Base-by-base conservation (phyloP, 2,329 filamentous ascomycete genomes). In the Lachnellula subtilissima region DNA sequence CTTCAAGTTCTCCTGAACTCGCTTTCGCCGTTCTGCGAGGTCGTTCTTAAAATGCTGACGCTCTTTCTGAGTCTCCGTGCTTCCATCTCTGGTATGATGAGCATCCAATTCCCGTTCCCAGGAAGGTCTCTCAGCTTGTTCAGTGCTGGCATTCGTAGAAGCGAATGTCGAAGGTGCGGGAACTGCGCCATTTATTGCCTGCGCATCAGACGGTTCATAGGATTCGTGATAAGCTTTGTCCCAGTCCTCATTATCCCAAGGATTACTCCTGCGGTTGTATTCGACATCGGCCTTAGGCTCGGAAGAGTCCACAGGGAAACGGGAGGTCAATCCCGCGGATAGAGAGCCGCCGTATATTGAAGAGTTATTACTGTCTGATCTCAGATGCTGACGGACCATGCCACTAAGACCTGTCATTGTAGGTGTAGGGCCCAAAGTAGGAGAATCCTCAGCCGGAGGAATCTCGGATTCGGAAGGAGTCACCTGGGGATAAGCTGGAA, bases 371-470 rank as follows among this genome's bases (percentile, higher is more conserved):
- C 93, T 97, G 61, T 87, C 84, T 36, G 84, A 84, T 50, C 94
- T 85, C 42, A 97, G 75, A 75, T 97, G 94, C 59, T 92, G 87
- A 35, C 88, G 84, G 47, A 96, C 86, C 76, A 96, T 82, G 2
- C 88, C 88, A 65, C 87, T 93, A 15, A 97, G 77, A 1, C 89
- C 91, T 17, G 75, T 74, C 51, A 46, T 57, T 8, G 47, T 49
- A 36, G 48, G 5, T 15, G 76, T 76, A 0, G 88, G 86, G 2
- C 88, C 88, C 5, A 96, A 74, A 0, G 90, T 95, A 0, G 92
- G 91, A 0, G 91, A 96, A 65, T 96, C 90, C 4, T 57, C 52
- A 28, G 54, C 22, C 22, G 43, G 17, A 25, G 47, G 45, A 11
- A 53, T 57, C 9, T 40, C 14, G 6, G 17, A 45, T 14, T 54